Evolutionary conservation across 2,329 filamentous ascomycete genomes (phyloP), one percentile per base, ranked within the genome.

Genomic region (Monilinia aucupariae): DNA sequence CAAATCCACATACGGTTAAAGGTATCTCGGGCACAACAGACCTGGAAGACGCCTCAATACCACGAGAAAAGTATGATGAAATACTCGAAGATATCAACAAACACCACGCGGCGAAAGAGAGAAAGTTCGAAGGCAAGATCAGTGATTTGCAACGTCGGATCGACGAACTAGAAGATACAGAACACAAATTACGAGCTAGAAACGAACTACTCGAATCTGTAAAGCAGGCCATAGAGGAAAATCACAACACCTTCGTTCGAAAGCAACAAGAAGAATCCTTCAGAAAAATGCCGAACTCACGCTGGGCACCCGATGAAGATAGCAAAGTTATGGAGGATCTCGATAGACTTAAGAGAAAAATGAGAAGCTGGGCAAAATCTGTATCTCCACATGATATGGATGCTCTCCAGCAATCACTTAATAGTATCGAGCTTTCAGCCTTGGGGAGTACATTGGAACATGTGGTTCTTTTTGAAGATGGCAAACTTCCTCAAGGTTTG

Each of bases 221-320:
- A 27, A 64, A 53, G 15, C 10, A 32, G 4, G 30, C 6, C 0
- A 53, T 54, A 7, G 43, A 63, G n/a, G 53, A 53, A 15, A 30
- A 60, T 6, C 52, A 64, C 8, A 32, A 63, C 5, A 39, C 41
- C 1, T 55, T 66, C 13, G 32, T 64, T 47, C 52, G 47, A 20
- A 65, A 62, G n/a, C 59, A 65, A 45, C 63, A 66, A 41, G 65
- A 66, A 53, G 25, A 3, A 4, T 27, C 63, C n/a, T 66, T 66
- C 48, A 48, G 43, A 4, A 41, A 59, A 30, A 65, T 65, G 63
- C 6, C 22, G 30, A 58, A 5, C 20, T 61, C 37, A 1, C 61
- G 47, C 2, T 64, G 64, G 64, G 10, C 27, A n/a, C 62, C 64
- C 4, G 9, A 6, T 0, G 64, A 65, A 27, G 64, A 64, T 10